Evolutionary conservation across 1,139 yeast species (phyloP).

Genomic region (Diutina sp.): DNA sequence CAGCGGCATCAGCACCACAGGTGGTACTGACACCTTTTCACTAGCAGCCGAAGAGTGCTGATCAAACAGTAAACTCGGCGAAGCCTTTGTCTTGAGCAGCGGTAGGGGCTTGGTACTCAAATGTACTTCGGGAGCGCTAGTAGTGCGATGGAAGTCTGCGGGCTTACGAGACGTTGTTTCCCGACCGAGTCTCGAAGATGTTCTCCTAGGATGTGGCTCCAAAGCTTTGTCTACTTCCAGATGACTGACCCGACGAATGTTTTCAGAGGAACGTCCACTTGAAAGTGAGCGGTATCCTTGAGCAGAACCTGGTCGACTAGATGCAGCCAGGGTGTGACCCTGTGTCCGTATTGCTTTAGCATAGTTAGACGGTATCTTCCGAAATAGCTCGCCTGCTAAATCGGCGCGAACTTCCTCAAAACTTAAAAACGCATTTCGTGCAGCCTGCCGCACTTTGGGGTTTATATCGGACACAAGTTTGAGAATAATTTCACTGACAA

Average conservation of each 20-base stretch:
- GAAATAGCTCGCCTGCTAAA: conserved; percentile 41
- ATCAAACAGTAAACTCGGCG: not conserved
- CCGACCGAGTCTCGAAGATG: not conserved
- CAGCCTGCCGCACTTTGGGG: conserved; percentile 65
- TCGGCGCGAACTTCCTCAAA: conserved; percentile 34
- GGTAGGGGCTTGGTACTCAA: not conserved
- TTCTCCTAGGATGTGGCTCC: not conserved
- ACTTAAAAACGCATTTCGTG: conserved; percentile 67
- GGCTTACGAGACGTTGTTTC: not conserved
- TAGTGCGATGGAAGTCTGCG: not conserved
- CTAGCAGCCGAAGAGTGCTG: not conserved
- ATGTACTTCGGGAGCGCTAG: not conserved
- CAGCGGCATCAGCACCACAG: too few relatives aligned
- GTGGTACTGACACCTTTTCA: not conserved
- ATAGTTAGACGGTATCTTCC: conserved; percentile 24
- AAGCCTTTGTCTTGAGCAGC: not conserved
- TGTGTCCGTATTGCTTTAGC: conserved; percentile 9
- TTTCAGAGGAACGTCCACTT: not conserved
- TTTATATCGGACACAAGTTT: conserved; percentile 71
- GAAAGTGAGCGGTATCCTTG: not conserved
- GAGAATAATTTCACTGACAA: not conserved
- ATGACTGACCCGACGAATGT: not conserved
- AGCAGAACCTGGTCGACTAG: not conserved
- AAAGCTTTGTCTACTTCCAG: not conserved
- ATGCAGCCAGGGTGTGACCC: not conserved